Evolutionary conservation across 441 rosid species (phyloP).

Genomic region (Pelargonium cotyledonis): DNA sequence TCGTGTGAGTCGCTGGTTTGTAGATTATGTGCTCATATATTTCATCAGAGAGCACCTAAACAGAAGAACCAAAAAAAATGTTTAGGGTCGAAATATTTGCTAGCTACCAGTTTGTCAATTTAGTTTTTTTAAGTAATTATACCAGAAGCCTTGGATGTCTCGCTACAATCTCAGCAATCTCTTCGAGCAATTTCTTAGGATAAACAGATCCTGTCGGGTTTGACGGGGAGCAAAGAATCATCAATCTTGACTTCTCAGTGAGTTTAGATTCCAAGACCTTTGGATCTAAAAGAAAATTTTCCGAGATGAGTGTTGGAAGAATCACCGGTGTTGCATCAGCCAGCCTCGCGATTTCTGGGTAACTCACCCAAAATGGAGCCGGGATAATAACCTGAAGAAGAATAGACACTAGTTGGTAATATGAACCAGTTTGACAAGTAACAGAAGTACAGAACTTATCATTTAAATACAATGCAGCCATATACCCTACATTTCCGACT

Average conservation of each 20-base stretch:
- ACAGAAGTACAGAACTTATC: slow-evolving; percentile 6
- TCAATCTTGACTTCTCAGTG: slow-evolving; percentile 74
- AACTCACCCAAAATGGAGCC: slow-evolving; percentile 94
- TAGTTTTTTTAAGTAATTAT: slow-evolving; percentile 14
- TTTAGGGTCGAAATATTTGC: slow-evolving; percentile 16
- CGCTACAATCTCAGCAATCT: slow-evolving; percentile 72
- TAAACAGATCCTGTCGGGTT: slow-evolving; percentile 98
- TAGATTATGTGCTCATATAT: slow-evolving; percentile 92
- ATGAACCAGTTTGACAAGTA: neutral
- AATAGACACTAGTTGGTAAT: neutral
- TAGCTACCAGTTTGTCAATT: slow-evolving; percentile 2
- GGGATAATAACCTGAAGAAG: slow-evolving; percentile 78
- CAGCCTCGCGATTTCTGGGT: slow-evolving; percentile 89
- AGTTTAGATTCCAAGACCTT: slow-evolving; percentile 59
- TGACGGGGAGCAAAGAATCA: slow-evolving; percentile 89
- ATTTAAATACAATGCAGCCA: neutral
- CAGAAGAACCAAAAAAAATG: slow-evolving; percentile 10
- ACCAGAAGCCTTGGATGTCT: slow-evolving; percentile 97
- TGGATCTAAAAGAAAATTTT: slow-evolving; percentile 80
- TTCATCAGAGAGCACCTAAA: slow-evolving; percentile 89
- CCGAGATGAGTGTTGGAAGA: slow-evolving; percentile 67
- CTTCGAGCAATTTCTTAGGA: slow-evolving; percentile 81
- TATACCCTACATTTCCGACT: too few relatives aligned
- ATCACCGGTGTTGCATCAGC: slow-evolving; percentile 96
- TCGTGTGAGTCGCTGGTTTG: slow-evolving; percentile 79